Percentiles rank a stretch among this genome's conserved stretches.
Conservation (phyloP, 1,139 yeast genomes). For the Blastobotrys buckinghamii region DNA sequence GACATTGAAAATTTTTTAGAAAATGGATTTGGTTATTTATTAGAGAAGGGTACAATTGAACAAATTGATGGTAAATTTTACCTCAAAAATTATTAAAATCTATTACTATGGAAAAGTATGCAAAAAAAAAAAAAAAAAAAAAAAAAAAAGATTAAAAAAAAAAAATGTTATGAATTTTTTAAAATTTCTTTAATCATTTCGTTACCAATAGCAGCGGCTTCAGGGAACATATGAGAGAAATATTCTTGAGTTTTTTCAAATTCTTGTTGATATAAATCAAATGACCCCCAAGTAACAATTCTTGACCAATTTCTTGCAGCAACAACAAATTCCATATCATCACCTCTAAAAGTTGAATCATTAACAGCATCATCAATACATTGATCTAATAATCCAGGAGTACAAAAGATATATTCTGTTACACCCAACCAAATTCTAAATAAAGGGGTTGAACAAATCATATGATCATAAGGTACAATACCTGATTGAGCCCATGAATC, state of each 20-base stretch:
- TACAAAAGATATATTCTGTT: slow-evolving; percentile 82
- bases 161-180: too few species aligned
- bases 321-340: slow-evolving; percentile 60
- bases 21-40: background rate
- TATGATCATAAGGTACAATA: slow-evolving; percentile 91
- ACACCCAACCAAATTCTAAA: slow-evolving; percentile 93
- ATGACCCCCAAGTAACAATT: slow-evolving; percentile 71
- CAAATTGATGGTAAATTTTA: background rate
- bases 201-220: slow-evolving; percentile 87
- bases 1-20: background rate
- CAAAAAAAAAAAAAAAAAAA: background rate
- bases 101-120: background rate
- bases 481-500: slow-evolving; percentile 87
- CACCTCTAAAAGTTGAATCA: slow-evolving; percentile 69
- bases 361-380: slow-evolving; percentile 66
- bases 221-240: slow-evolving; percentile 80
- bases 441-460: slow-evolving; percentile 91
- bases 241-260: slow-evolving; percentile 77
- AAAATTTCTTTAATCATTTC: slow-evolving; percentile 90
- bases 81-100: too few species aligned
- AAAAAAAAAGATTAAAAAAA: too few species aligned
- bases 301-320: slow-evolving; percentile 62
- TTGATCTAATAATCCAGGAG: slow-evolving; percentile 73
- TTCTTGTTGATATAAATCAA: slow-evolving; percentile 59
- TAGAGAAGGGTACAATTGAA: background rate